These are phyloP conservation scores for Trametes gibbosa DNA, from an alignment of 768 basidiomycete genomes.

Conservation along the genomic window DNA sequence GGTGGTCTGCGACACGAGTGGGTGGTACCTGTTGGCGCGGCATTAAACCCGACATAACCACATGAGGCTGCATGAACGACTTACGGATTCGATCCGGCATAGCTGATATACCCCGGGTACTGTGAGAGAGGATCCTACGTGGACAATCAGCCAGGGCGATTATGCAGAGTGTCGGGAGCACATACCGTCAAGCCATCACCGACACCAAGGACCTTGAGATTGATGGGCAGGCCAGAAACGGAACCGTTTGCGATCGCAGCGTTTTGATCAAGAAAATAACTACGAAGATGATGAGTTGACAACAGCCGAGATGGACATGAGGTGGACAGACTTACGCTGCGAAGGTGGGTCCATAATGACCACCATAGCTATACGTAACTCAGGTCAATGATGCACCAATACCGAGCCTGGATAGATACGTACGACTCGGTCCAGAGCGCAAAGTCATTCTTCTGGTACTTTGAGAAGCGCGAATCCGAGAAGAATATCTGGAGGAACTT, in stretches of 20 bases:
- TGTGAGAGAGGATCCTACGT: conserved; percentile 41
- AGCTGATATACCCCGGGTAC: conserved; percentile 57
- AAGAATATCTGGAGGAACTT: conserved; percentile 60
- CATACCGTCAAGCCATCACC: conserved; percentile 61
- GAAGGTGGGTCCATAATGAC: conserved; percentile 40
- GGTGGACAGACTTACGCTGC: conserved; percentile 25
- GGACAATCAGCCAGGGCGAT: background rate
- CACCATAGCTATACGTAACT: conserved; percentile 29
- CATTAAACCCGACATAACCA: background rate
- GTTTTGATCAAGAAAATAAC: conserved; percentile 58
- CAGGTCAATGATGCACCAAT: background rate
- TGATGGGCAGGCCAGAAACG: conserved; percentile 46
- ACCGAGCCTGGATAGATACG: background rate
- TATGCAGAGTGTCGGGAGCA: background rate
- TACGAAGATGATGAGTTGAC: conserved; percentile 1
- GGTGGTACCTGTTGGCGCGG: conserved; percentile 39
- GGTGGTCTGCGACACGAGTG: conserved; percentile 44
- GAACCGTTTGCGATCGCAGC: conserved; percentile 48
- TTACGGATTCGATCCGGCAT: conserved; percentile 50
- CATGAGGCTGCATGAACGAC: background rate
- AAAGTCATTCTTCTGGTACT: conserved; percentile 42
- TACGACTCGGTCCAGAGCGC: conserved; percentile 64
- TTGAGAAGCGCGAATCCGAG: conserved; percentile 48
- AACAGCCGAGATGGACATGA: background rate
- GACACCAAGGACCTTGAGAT: conserved; percentile 61